A percentile compares a stretch with the other conserved stretches of the same genome.
These are phyloP conservation scores for Diaporthe velutina DNA, from an alignment of 2,329 filamentous ascomycete species.

Conservation along the genomic window DNA sequence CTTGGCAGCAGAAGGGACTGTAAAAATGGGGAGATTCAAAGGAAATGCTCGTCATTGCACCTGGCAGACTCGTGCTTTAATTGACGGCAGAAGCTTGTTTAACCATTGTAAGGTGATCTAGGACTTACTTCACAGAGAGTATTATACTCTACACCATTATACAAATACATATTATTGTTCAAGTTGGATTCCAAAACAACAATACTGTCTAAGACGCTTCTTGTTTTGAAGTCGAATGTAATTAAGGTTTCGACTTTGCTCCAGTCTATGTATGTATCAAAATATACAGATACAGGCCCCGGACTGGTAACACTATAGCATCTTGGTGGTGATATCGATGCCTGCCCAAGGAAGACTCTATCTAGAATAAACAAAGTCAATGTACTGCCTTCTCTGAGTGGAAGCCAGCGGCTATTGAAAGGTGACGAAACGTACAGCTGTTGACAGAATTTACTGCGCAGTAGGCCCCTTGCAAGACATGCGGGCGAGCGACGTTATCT, in stretches of 20 bases:
- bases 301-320: background rate
- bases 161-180: no score
- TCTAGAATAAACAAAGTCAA: background rate
- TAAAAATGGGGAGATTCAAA: no score
- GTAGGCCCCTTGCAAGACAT: constrained; percentile 2
- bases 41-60: no score
- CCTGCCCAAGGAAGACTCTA: background rate
- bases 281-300: background rate
- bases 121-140: no score
- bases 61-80: no score
- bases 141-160: no score
- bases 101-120: no score
- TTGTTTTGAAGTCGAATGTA: no score
- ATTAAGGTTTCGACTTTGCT: no score
- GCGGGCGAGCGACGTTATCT: background rate
- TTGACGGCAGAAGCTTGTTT: background rate
- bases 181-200: no score
- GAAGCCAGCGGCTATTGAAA: background rate
- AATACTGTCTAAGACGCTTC: no score
- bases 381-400: background rate
- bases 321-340: background rate
- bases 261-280: no score
- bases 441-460: background rate
- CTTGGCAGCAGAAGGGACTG: background rate
- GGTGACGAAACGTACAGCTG: background rate